phyloP scores from a whole-genome alignment of 2,329 filamentous ascomycete species.

The Penicillium frequentans region DNA sequence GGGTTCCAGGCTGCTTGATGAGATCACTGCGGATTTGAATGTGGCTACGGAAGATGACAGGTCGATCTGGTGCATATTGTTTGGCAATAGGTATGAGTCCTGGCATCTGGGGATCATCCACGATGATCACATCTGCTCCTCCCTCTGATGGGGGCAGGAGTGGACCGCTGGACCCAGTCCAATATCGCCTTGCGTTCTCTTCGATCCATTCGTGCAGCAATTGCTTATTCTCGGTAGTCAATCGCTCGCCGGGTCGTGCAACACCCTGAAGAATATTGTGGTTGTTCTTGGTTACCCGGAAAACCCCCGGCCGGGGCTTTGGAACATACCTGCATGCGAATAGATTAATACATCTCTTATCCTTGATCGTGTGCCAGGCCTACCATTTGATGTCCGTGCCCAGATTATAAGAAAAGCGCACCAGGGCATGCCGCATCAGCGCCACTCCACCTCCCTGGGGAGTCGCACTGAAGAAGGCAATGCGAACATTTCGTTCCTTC shows the following conservation, averaged over 20 bases:
- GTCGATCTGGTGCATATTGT: constrained; percentile 66
- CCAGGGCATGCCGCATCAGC: constrained; percentile 75
- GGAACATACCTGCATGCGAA: constrained; percentile 62
- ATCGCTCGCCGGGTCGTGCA: constrained; percentile 62
- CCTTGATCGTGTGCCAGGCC: constrained; percentile 25
- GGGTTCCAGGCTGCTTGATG: constrained; percentile 60
- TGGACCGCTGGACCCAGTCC: constrained; percentile 68
- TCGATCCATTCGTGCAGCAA: constrained; percentile 70
- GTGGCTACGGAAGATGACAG: constrained; percentile 77
- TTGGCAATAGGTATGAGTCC: constrained; percentile 75
- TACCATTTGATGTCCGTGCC: constrained; percentile 74
- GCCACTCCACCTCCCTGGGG: constrained; percentile 82
- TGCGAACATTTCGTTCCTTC: constrained; percentile 62
- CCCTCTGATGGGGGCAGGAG: constrained; percentile 64
- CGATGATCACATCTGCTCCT: constrained; percentile 73
- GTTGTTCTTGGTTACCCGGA: constrained; percentile 81
- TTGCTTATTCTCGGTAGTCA: constrained; percentile 62
- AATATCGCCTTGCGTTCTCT: constrained; percentile 73
- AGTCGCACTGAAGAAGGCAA: constrained; percentile 78
- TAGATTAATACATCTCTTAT: constrained; percentile 6
- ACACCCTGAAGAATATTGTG: constrained; percentile 88
- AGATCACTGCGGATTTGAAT: constrained; percentile 80
- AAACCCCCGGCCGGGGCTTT: constrained; percentile 75
- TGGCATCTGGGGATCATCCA: constrained; percentile 86
- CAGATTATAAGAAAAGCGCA: constrained; percentile 67